Percentiles rank a stretch among this genome's conserved stretches.
Conservation (phyloP, 2,329 filamentous ascomycete species). For the Verticillium tricorpus region DNA sequence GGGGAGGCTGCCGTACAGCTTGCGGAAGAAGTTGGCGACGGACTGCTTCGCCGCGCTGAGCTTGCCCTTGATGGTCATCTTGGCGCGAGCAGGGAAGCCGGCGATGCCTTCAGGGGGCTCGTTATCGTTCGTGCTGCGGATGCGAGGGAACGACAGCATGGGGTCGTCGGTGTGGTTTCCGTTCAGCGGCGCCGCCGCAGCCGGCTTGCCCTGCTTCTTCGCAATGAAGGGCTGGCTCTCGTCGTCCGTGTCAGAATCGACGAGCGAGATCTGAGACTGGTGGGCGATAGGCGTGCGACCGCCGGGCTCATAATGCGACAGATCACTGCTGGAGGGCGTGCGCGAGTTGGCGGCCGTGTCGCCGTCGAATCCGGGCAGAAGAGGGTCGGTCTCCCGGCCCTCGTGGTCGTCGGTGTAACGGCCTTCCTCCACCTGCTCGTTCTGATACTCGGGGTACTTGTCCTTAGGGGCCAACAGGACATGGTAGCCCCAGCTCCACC, state of each 20-base stretch:
- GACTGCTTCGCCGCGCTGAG: slow-evolving; percentile 17
- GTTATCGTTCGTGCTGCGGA: slow-evolving; percentile 38
- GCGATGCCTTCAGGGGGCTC: slow-evolving; percentile 35
- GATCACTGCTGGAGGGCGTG: slow-evolving; percentile 29
- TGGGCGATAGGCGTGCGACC: slow-evolving; percentile 50
- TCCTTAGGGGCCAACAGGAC: slow-evolving; percentile 84
- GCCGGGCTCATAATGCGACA: slow-evolving; percentile 47
- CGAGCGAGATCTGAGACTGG: slow-evolving; percentile 40
- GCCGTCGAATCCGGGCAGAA: slow-evolving; percentile 40
- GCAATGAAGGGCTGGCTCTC: slow-evolving; percentile 28
- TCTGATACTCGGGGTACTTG: slow-evolving; percentile 61
- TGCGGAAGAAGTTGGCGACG: slow-evolving; percentile 16
- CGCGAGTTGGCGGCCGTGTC: slow-evolving; percentile 29
- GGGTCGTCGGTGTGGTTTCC: slow-evolving; percentile 36
- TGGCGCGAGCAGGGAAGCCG: slow-evolving; percentile 34
- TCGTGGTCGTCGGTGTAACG: slow-evolving; percentile 49
- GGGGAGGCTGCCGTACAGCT: slow-evolving; percentile 34
- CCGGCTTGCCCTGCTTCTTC: slow-evolving; percentile 20
- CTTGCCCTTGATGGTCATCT: slow-evolving; percentile 25
- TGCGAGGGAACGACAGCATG: slow-evolving; percentile 60
- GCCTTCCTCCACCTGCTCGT: slow-evolving; percentile 51
- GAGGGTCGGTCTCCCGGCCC: slow-evolving; percentile 35
- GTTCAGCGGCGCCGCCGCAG: slow-evolving; percentile 17
- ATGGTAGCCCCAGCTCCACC: slow-evolving; percentile 98
- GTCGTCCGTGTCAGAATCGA: slow-evolving; percentile 41